Base-by-base conservation (phyloP, 2,329 filamentous ascomycete genomes). In the Colletotrichum theobromicola region DNA sequence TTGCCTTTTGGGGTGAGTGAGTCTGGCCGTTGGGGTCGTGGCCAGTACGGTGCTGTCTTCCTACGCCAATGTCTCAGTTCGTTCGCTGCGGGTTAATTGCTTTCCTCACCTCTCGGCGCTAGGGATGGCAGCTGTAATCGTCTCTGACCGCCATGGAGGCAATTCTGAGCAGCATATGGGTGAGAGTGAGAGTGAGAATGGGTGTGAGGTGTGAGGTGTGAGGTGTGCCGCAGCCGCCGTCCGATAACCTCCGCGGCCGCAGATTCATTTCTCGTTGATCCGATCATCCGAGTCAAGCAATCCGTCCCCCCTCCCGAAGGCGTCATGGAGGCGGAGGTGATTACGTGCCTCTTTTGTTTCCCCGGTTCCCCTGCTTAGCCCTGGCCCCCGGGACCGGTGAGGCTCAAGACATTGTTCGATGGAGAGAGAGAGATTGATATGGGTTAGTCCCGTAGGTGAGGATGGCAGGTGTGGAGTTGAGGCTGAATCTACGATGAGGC, bases 141-240 rank as follows among this genome's bases (percentile, higher is more conserved):
- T 50, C n/a, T 21, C 13, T 74, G 72, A 74, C 72, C 72, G 72
- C 72, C 72, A 50, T 34, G 61, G 57, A 28, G 72, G 67, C 72
- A 46, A 74, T 35, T 21, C 34, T n/a, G 2, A 46, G n/a, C n/a
- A n/a, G n/a, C n/a, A n/a, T n/a, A n/a, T n/a, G n/a, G n/a, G n/a
- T n/a, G n/a, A n/a, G n/a, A n/a, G n/a, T n/a, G n/a, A n/a, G n/a
- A n/a, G n/a, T n/a, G 21, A 16, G 61, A 26, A 28, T n/a, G 46
- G 8, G 35, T 37, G 46, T 24, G 46, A 12, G n/a, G n/a, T n/a
- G n/a, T n/a, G n/a, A n/a, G n/a, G n/a, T n/a, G n/a, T 18, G 57
- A 32, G 30, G n/a, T 37, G 32, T 26, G 32, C 37, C 37, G 32
- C 34, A 42, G 32, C 7, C 58, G 58, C 13, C 46, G 64, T 37